These are phyloP conservation scores for Cicer arietinum DNA, from an alignment of 306 rosid species.

Conservation along the genomic window DNA sequence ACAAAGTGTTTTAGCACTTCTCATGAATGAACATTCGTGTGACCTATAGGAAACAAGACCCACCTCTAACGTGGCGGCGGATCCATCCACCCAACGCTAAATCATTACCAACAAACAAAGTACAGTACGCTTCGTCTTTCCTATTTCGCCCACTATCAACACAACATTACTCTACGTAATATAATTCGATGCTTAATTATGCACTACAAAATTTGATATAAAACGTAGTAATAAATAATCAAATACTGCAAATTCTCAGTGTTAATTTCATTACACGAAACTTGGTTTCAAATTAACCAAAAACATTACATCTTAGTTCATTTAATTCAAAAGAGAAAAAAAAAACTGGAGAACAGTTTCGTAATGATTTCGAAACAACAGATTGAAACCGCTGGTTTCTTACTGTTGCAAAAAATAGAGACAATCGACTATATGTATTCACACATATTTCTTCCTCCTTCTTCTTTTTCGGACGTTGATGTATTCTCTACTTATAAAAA, in stretches of 20 bases:
- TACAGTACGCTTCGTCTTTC: too few species aligned
- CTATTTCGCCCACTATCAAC: too few species aligned
- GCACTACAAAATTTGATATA: too few species aligned
- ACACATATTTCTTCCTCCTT: conserved; percentile 32
- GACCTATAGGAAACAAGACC: too few species aligned
- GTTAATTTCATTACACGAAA: conserved; percentile 7
- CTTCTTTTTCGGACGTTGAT: conserved; percentile 1
- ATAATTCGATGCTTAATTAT: too few species aligned
- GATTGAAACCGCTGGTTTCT: conserved; percentile 44
- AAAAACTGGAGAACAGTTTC: conserved; percentile 31
- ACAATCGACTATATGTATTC: conserved; percentile 48
- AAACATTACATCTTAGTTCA: background rate
- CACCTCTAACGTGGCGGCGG: too few species aligned
- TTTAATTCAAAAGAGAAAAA: background rate
- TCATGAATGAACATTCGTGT: too few species aligned
- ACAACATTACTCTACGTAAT: too few species aligned
- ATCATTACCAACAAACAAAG: too few species aligned
- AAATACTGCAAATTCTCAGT: background rate
- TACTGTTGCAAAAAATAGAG: conserved; percentile 57
- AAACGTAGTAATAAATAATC: background rate
- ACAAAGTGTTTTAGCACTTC: too few species aligned
- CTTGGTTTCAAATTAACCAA: background rate
- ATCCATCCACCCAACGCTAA: too few species aligned
- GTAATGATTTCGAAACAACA: conserved; percentile 45
- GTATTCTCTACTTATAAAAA: conserved; percentile 41